phyloP scores from a whole-genome alignment of 345 rosid species.

The Salix koriyanagi region DNA sequence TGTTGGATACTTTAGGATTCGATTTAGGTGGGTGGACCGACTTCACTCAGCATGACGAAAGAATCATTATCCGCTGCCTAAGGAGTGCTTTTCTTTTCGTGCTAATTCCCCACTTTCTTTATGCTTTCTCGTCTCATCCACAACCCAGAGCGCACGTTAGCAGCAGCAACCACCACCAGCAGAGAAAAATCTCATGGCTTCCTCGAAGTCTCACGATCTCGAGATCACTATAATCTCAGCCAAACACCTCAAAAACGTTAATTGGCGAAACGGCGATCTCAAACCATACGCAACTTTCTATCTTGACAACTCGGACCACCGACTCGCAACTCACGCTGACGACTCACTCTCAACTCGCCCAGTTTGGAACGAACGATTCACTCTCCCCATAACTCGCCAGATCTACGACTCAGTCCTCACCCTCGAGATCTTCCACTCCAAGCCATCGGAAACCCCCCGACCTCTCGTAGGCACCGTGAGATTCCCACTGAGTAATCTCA shows the following conservation, averaged over 20 bases:
- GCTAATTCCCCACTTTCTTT: not conserved
- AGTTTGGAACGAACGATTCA: slow-evolving; percentile 25
- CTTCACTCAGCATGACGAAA: too few species aligned
- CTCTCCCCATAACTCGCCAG: slow-evolving; percentile 21
- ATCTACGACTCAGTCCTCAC: slow-evolving; percentile 20
- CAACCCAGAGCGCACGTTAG: slow-evolving; percentile 21
- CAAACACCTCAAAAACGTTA: slow-evolving; percentile 24
- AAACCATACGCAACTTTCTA: slow-evolving; percentile 19
- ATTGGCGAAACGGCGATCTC: slow-evolving; percentile 22
- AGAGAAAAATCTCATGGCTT: not conserved
- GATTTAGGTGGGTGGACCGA: not conserved
- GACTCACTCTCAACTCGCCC: slow-evolving; percentile 20
- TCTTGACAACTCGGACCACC: slow-evolving; percentile 16
- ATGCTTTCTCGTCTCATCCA: not conserved
- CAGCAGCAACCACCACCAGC: slow-evolving; percentile 17
- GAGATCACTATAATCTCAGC: slow-evolving; percentile 21
- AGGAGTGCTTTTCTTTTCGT: not conserved
- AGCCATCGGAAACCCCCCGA: slow-evolving; percentile 18
- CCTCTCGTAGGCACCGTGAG: slow-evolving; percentile 19
- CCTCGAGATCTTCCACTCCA: slow-evolving; percentile 23
- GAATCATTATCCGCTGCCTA: too few species aligned
- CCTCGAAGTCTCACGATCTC: slow-evolving; percentile 3
- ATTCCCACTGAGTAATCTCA: slow-evolving; percentile 6
- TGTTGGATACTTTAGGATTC: not conserved
- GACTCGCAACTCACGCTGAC: slow-evolving; percentile 14